phyloP scores from a whole-genome alignment of 1,139 yeast species.

The Saccharomycopsis hybrid region DNA sequence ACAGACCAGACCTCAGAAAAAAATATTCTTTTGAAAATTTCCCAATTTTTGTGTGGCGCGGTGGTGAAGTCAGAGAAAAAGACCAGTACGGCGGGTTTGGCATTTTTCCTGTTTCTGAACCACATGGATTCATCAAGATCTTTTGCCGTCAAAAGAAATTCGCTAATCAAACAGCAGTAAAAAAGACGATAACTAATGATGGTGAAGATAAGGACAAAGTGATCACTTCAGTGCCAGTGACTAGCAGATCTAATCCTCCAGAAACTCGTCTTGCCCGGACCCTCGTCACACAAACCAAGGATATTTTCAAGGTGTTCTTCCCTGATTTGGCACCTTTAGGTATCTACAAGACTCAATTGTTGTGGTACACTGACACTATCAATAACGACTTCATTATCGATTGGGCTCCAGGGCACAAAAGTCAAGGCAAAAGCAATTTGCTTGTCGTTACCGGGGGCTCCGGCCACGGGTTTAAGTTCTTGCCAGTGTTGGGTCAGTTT shows the following conservation, averaged over 20 bases:
- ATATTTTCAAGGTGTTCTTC: conserved; percentile 26
- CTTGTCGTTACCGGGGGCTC: conserved; percentile 42
- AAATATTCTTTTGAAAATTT: too few relatives aligned
- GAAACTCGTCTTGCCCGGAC: background rate
- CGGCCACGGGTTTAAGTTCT: conserved; percentile 37
- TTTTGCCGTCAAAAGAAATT: too few relatives aligned
- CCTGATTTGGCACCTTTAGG: conserved; percentile 27
- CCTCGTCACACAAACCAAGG: too few relatives aligned
- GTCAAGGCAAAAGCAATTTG: too few relatives aligned
- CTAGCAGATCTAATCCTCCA: conserved; percentile 22
- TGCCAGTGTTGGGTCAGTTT: conserved; percentile 33
- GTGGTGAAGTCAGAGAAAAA: too few relatives aligned
- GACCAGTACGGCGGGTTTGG: too few relatives aligned
- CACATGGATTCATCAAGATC: too few relatives aligned
- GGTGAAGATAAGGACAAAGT: conserved; percentile 24
- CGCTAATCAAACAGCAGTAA: too few relatives aligned
- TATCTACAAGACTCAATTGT: conserved; percentile 28
- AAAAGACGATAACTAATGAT: conserved; percentile 28
- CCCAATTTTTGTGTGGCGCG: too few relatives aligned
- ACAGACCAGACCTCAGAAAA: too few relatives aligned
- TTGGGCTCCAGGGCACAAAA: conserved; percentile 33
- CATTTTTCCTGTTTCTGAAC: too few relatives aligned
- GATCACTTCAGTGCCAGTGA: conserved; percentile 27
- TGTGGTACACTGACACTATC: conserved; percentile 42
- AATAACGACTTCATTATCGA: conserved; percentile 38